Base-by-base conservation (phyloP, 257 asterid genomes). In the Eustoma russellianum region DNA sequence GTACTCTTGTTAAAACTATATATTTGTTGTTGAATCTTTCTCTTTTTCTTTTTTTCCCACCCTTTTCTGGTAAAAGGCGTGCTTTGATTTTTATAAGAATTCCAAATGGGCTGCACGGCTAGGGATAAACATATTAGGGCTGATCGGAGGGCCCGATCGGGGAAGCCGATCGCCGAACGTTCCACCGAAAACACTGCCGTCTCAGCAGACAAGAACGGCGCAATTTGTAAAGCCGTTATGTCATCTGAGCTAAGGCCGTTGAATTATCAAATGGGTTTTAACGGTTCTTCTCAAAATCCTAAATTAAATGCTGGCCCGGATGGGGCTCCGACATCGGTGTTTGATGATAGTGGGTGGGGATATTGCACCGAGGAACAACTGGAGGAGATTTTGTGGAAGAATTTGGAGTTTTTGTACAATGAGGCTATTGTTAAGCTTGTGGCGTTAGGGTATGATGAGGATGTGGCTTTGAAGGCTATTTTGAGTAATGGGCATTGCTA, bases 401-500 rank as follows among this genome's bases (percentile, higher is more conserved):
- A 85, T 70, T 63, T 89, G 67, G 86, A 83, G 66, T 70, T 55
- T 55, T 59, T 85, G 67, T 83, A 81, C 47, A 83, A 73, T 54
- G 84, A 81, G 74, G 94, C 86, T 1, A 62, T 81, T 15, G 55
- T 65, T 0, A 83, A 79, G 72, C 87, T 89, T 10, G 64, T 79
- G 47, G 70, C 69, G 0, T 60, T 83, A 76, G 97, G 97, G 5
- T 83, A 85, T 61, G 84, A 72, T 19, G 87, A 85, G 58, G 89
- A 85, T 15, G 83, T 72, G 57, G 94, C 86, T 6, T 50, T 80
- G 62, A 85, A 76, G 64, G 97, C 97, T 10, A 68, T 83, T 41
- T 62, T 89, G 65, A 79, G 78, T 56, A 83, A 83, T 60, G 95
- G 94, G 41, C 80, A 78, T 60, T 85, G 86, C 57, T 81, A 83